Conservation (phyloP, 2,329 filamentous ascomycete genomes). For the Aureobasidium musti region DNA sequence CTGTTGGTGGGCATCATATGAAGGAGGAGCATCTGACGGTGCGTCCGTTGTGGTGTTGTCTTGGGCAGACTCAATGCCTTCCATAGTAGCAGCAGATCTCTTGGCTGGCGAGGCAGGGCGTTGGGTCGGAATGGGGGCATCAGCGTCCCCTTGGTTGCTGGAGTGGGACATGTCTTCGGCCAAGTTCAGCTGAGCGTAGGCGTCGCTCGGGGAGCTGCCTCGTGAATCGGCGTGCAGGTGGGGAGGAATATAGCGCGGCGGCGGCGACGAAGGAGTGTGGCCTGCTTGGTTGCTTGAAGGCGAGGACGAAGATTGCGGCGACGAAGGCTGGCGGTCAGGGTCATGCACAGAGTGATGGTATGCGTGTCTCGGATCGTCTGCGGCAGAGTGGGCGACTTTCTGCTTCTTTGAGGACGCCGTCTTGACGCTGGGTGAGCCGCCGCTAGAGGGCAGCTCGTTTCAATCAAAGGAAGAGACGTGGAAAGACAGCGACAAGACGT, state of each 20-base stretch:
- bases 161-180: constrained; percentile 48
- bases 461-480: background rate
- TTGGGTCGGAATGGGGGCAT: constrained; percentile 19
- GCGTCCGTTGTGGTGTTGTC: background rate
- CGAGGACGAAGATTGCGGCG: constrained; percentile 34
- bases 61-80: constrained; percentile 41
- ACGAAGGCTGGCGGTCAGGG: constrained; percentile 31
- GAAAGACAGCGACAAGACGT: constrained; percentile 3
- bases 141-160: constrained; percentile 34
- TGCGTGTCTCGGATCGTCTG: constrained; percentile 33
- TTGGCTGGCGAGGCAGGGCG: constrained; percentile 58
- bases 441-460: constrained; percentile 31
- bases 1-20: constrained; percentile 37
- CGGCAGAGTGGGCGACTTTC: constrained; percentile 45
- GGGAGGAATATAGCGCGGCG: constrained; percentile 56
- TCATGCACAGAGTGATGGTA: constrained; percentile 32
- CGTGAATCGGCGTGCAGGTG: constrained; percentile 49
- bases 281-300: constrained; percentile 27
- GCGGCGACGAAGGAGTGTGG: constrained; percentile 38
- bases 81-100: constrained; percentile 58
- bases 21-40: constrained; percentile 29
- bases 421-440: constrained; percentile 32
- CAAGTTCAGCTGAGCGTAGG: constrained; percentile 56
- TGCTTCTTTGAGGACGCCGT: constrained; percentile 47
- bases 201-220: constrained; percentile 51